Base-by-base conservation (phyloP, 176 grass and related monocot species). In the Aegilops bicornis region DNA sequence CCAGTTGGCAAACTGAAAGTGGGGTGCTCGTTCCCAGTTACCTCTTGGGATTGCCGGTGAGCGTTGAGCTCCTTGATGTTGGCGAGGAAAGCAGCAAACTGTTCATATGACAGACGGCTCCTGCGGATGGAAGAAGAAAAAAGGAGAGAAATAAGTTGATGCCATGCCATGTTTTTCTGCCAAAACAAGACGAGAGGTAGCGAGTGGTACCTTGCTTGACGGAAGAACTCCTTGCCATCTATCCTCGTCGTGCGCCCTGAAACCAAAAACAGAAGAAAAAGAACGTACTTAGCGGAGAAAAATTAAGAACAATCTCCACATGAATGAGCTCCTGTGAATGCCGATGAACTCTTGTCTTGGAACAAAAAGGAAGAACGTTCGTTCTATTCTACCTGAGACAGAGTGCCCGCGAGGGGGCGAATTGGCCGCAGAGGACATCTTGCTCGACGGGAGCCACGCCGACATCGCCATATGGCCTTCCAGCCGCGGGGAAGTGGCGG, bases 201-300 rank as follows among this genome's bases (percentile, higher is more conserved):
- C 61, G 40, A 47, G 84, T 54, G 10, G 19, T 6, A 93, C 97
- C 97, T 96, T 62, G 92, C 97, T 73, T 94, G 97, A 67, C 94
- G 92, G 81, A 99, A 99, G 92, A 99, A 99, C 89, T 99, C 94
- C 74, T 99, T 96, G 17, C 97, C 94, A 88, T 96, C 97, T 30
- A 99, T 89, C 79, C 90, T 83, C 24, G 79, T 88, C 43, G 74
- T 71, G 43, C 85, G 76, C 71, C 94, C 97, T 99, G 82, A 56
- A 78, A 64, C 76, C 61, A 58, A 83, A 87, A 54, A 54, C 14
- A 17, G 15, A 16, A 52, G 48, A 52, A 6, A 5, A 48, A 5
- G 16, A 4, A 19, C 14, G 7, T 56, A 19, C 59, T 47, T 42
- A 50, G 48, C 5, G 48, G 15, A 52, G 48, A 52, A 17, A 20